Base-by-base conservation (phyloP, 148 eudicot species). In the Amaranthus cruentus region DNA sequence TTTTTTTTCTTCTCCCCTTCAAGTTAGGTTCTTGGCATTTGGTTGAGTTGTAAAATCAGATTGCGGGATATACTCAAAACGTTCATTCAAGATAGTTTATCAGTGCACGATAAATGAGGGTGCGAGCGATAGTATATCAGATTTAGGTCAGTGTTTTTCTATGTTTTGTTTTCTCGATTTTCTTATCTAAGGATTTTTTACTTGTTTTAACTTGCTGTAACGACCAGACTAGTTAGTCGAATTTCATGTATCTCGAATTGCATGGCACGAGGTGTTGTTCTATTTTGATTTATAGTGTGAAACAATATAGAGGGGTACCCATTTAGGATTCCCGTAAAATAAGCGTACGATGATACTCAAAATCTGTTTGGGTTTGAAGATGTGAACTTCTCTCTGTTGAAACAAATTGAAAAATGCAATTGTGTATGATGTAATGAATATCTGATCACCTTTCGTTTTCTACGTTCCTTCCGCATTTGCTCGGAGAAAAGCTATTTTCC, bases 21-120 rank as follows among this genome's bases (percentile, higher is more conserved):
- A 77, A 49, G 76, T 64, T 85, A 80, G 88, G 74, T 77, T 80
- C 70, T 80, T 81, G 70, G 79, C 74, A 76, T 81, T 83, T 64
- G 78, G 70, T 76, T 80, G 85, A 82, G 86, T 78, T 83, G 83
- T 83, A 81, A 78, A 76, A 79, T 81, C 83, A 81, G 84, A 75
- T 77, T 76, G 82, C 84, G 79, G 85, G 84, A 82, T 82, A 78
- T 80, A 80, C 84, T 77, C 75, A 75, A 74, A 66, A 72, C 28
- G 77, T 80, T 78, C 76, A 75, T 79, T 79, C 71, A 51, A 73
- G 79, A 77, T 85, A 70, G 69, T 70, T 77, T 68, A 73, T 68
- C 71, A 78, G 66, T 79, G 83, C 80, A 69, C 79, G 78, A 78
- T 78, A 67, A 77, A 74, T 74, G 77, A 80, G 68, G 70, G 82